Conservation (phyloP, 495 filamentous ascomycete genomes). For the Aspergillus steynii region DNA sequence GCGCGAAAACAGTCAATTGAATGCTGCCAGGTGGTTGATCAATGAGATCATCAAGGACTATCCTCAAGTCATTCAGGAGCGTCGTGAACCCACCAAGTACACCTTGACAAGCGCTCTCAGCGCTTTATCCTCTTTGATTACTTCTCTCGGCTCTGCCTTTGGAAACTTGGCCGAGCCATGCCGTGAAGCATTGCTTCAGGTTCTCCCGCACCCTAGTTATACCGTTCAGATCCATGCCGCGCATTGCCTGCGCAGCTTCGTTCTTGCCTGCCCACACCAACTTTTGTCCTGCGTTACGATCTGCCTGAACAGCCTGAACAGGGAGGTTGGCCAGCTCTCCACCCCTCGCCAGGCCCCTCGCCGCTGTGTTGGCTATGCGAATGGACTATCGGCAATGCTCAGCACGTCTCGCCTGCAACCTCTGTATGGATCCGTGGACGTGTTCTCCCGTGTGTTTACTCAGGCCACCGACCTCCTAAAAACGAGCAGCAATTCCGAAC, state of each 20-base stretch:
- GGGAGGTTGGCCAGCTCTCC: conserved; percentile 78
- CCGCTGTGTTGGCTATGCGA: conserved; percentile 87
- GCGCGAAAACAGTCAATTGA: conserved; percentile 82
- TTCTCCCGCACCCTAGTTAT: conserved; percentile 92
- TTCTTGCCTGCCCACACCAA: conserved; percentile 87
- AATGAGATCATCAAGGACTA: conserved; percentile 94
- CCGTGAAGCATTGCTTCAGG: conserved; percentile 85
- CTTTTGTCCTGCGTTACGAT: conserved; percentile 89
- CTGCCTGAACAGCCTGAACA: conserved; percentile 91
- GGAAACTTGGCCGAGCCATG: conserved; percentile 74
- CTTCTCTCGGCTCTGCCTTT: conserved; percentile 77
- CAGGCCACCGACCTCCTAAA: conserved; percentile 93
- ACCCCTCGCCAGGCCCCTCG: conserved; percentile 77
- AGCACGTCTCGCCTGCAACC: conserved; percentile 87
- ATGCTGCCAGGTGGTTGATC: conserved; percentile 76
- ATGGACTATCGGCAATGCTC: conserved; percentile 88
- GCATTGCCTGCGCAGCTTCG: conserved; percentile 80
- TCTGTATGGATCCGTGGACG: conserved; percentile 91
- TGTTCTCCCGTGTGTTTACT: conserved; percentile 86
- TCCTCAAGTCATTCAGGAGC: conserved; percentile 88
- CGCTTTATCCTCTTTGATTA: conserved; percentile 76
- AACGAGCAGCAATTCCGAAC: conserved; percentile 85
- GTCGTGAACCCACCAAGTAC: conserved; percentile 86
- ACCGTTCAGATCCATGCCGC: conserved; percentile 90
- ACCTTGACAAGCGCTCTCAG: conserved; percentile 76